Base-by-base conservation (phyloP, 371 early-diverging fungal genomes). In the Mortierella sp. region DNA sequence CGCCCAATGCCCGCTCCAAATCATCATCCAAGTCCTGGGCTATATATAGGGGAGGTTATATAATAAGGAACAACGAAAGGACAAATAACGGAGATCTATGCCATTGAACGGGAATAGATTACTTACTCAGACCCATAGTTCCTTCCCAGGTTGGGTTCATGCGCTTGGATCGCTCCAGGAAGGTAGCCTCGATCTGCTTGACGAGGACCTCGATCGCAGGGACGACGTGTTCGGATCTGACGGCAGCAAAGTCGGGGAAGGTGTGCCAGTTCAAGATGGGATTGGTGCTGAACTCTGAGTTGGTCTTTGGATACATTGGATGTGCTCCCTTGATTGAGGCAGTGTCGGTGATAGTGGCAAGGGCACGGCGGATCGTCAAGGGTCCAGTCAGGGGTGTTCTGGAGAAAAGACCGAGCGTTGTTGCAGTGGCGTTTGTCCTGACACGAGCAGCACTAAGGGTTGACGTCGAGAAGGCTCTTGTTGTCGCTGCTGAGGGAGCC, bases 131-230 rank as follows among this genome's bases (percentile, higher is more conserved):
- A 24, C 91, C 91, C 83, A 92, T 89, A 1, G 92, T 89, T 24
- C 92, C 91, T 44, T 90, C 91, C 88, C 89, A 93, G 0, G 90
- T 91, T 2, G 93, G 92, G n/a, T 85, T 79, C 68, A 93, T 90
- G 9, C 80, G 71, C 31, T 84, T 85, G 47, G 91, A 91, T 13
- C 91, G 78, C 41, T 87, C 77, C 40, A 77, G 50, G 71, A 93
- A 93, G 43, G 87, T 80, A 14, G 81, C 79, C 63, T 87, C 87
- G 2, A 90, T 79, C 39, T 86, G 79, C 31, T 79, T 76, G 48
- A 90, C 79, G 22, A 91, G 64, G 40, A 86, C 85, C 55, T 89
- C 77, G 68, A 91, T 87, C 11, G 87, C 87, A 11, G 91, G 91
- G 11, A 92, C 85, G 0, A 91, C 90, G 55, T 85, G 82, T 10